These are phyloP conservation scores for Ceratocystis cacaofunesta DNA, from an alignment of 2,329 filamentous ascomycete species.

Conservation along the genomic window DNA sequence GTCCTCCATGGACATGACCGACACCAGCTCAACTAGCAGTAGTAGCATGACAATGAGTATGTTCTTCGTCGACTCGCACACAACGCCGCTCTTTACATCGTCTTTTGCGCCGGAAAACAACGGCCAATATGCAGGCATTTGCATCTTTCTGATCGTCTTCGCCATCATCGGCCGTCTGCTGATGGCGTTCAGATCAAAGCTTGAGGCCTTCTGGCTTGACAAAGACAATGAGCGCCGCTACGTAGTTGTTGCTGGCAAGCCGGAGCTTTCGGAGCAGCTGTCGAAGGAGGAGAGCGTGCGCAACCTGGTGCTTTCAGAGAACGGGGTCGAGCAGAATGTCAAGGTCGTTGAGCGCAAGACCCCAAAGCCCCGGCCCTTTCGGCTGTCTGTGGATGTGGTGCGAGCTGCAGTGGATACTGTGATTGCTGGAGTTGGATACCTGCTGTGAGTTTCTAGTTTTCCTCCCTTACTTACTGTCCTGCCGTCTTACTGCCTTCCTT, in stretches of 20 bases:
- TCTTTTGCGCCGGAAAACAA: constrained; percentile 58
- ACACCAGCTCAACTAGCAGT: neutral
- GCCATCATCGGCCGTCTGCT: constrained; percentile 54
- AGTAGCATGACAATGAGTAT: constrained; percentile 28
- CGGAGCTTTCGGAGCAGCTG: constrained; percentile 43
- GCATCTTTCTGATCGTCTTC: constrained; percentile 76
- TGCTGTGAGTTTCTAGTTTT: constrained; percentile 51
- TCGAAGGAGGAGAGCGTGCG: constrained; percentile 46
- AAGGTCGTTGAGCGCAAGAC: constrained; percentile 50
- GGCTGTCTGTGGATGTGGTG: constrained; percentile 64
- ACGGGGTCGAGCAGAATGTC: constrained; percentile 70
- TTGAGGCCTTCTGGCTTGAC: constrained; percentile 51
- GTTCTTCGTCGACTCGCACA: constrained; percentile 44
- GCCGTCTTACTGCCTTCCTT: neutral
- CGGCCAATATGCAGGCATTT: constrained; percentile 71
- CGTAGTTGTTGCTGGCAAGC: constrained; percentile 53
- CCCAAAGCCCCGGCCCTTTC: constrained; percentile 50
- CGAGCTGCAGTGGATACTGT: constrained; percentile 56
- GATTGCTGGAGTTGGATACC: constrained; percentile 63
- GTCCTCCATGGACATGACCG: constrained; percentile 14
- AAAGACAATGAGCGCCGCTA: constrained; percentile 61
- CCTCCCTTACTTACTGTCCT: no score
- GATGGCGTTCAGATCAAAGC: constrained; percentile 54
- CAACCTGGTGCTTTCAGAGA: constrained; percentile 52
- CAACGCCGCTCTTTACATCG: constrained; percentile 41